These are phyloP conservation scores for Phascolomyces articulosus DNA, from an alignment of 371 early-diverging fungal species.

Conservation along the genomic window DNA sequence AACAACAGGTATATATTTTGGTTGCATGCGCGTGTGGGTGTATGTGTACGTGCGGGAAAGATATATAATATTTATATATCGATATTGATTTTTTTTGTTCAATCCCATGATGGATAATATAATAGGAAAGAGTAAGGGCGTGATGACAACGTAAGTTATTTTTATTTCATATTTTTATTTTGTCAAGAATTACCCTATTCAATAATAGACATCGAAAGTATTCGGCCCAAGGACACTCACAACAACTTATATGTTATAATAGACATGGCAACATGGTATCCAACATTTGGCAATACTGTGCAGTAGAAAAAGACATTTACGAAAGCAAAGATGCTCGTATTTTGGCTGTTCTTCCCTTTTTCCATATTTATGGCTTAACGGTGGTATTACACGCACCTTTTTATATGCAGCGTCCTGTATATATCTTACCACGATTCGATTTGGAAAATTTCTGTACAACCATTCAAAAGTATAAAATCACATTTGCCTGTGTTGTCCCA, in stretches of 20 bases:
- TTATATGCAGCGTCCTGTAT: constrained; percentile 41
- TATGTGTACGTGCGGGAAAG: too few species aligned
- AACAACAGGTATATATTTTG: constrained; percentile 67
- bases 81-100: too few species aligned
- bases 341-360: constrained; percentile 76
- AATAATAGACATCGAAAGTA: too few species aligned
- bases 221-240: background rate
- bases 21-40: too few species aligned
- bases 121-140: constrained; percentile 70
- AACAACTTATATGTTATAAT: background rate
- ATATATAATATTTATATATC: too few species aligned
- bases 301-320: constrained; percentile 25
- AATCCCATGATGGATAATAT: background rate
- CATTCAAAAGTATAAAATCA: constrained; percentile 62
- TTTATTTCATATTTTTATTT: too few species aligned
- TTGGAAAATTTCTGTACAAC: constrained; percentile 56
- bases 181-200: too few species aligned
- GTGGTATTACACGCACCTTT: constrained; percentile 28
- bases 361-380: constrained; percentile 62
- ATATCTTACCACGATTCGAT: constrained; percentile 74
- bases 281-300: constrained; percentile 63
- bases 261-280: constrained; percentile 74
- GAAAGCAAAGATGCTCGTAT: constrained; percentile 22
- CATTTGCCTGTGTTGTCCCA: constrained; percentile 73
- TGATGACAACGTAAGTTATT: constrained; percentile 71